phyloP scores from a whole-genome alignment of 2,329 filamentous ascomycete genomes.

The Penicillium crustosum region DNA sequence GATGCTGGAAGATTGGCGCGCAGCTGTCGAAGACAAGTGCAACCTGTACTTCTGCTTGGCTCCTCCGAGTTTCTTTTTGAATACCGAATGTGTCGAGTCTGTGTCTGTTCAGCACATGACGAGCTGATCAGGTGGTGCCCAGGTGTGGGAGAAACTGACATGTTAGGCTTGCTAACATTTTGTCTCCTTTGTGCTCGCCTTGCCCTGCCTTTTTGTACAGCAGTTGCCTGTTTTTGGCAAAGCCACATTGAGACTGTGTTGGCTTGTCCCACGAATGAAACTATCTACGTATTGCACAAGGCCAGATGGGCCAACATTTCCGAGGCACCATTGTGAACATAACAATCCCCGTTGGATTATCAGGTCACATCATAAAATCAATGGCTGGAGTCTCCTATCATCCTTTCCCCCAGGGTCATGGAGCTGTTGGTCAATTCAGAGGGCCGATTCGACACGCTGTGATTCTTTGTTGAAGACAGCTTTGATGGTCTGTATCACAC shows the following conservation, averaged over 20 bases:
- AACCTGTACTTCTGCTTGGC: background rate
- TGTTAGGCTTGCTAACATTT: background rate
- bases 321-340: conserved; percentile 13
- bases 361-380: conserved; percentile 10
- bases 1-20: conserved; percentile 7
- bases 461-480: background rate
- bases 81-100: background rate
- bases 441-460: background rate
- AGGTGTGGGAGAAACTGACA: background rate
- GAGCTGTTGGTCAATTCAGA: background rate
- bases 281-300: conserved; percentile 41
- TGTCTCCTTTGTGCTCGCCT: background rate
- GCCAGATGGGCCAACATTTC: conserved; percentile 16
- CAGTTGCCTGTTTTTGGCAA: conserved; percentile 9
- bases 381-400: background rate
- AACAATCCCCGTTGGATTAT: background rate
- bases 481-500: conserved; percentile 1
- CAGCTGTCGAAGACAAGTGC: conserved; percentile 9
- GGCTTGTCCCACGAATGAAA: conserved; percentile 23
- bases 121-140: background rate
- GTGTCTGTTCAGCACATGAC: background rate
- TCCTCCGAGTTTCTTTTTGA: background rate
- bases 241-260: conserved; percentile 15
- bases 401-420: background rate
- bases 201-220: conserved; percentile 5